Base-by-base conservation (phyloP, 176 grass and related monocot genomes). In the Triticum timopheevii region DNA sequence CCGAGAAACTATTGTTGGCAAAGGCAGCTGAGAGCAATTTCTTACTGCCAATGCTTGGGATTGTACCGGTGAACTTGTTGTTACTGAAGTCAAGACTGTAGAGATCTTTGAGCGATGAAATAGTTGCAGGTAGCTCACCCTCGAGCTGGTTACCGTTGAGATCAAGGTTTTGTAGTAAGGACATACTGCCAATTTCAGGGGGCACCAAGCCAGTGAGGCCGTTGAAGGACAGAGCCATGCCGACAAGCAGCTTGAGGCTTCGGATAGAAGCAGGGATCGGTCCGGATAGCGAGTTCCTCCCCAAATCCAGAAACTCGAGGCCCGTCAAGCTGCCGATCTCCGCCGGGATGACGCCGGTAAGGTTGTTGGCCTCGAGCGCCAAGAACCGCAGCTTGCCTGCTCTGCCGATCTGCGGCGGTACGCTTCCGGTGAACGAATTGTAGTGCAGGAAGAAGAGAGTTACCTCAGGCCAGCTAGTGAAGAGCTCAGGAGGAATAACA, bases 161-260 rank as follows among this genome's bases (percentile, higher is more conserved):
- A 33, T 89, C 86, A 45, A 95, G 23, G 5, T 0, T 0, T 36
- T 74, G 7, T 77, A 95, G 67, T 50, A 47, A 62, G 0, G 45
- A 85, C 78, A 93, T 83, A 24, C 82, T 87, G 8, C 84, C 73
- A 0, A 93, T 58, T 87, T 89, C 84, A 19, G 1, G 4, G 20
- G 93, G 91, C n/a, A 95, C 89, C 62, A 59, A 44, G 13, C 90
- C 87, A 10, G 19, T 73, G 23, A 95, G 59, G n/a, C 80, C 39
- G 61, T 95, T 95, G 76, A 20, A 36, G 59, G 31, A 87, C 5
- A 93, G 79, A 25, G 3, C 8, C 77, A 80, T 42, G 36, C 42
- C 4, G 58, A 17, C 58, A 49, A 75, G 17, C 22, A 16, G 38
- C 3, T 20, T 61, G 8, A 73, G 23, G 35, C 69, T 77, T 65